phyloP scores from a whole-genome alignment of 495 filamentous ascomycete species.

The Recurvomyces mirabilis region DNA sequence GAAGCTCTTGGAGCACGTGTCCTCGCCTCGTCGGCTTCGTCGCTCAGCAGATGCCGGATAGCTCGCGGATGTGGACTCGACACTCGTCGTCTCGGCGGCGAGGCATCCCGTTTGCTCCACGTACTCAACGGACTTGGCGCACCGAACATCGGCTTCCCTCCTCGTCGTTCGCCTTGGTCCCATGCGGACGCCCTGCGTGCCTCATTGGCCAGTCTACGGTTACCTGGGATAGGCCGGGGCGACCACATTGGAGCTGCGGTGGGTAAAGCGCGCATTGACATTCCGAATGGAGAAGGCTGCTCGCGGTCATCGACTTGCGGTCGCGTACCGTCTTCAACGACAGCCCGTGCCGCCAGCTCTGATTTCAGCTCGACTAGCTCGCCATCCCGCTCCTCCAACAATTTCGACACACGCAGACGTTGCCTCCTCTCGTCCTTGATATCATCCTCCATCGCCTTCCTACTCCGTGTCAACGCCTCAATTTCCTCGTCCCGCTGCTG shows the following conservation, averaged over 20 bases:
- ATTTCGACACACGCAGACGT: neutral
- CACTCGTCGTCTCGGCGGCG: no score
- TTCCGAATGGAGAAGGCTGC: neutral
- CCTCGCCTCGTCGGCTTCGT: neutral
- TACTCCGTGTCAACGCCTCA: neutral
- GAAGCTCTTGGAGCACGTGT: no score
- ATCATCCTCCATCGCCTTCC: neutral
- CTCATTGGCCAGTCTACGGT: constrained; percentile 1
- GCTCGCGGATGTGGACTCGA: neutral
- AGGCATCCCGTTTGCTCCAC: no score
- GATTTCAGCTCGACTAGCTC: no score
- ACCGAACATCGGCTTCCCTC: neutral
- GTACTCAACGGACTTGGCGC: constrained; percentile 5
- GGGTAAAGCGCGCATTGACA: no score
- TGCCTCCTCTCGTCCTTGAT: constrained; percentile 2
- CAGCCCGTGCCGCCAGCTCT: no score
- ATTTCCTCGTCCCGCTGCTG: constrained; percentile 9
- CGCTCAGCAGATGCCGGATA: neutral
- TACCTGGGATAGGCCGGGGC: neutral
- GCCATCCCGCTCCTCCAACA: neutral
- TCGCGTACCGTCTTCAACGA: no score
- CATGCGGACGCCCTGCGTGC: constrained; percentile 2
- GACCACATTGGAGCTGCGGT: constrained; percentile 1
- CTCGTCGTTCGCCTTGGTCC: neutral
- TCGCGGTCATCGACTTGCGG: neutral